Base-by-base conservation (phyloP, 2,329 filamentous ascomycete species). In the Verticillium dahliae region DNA sequence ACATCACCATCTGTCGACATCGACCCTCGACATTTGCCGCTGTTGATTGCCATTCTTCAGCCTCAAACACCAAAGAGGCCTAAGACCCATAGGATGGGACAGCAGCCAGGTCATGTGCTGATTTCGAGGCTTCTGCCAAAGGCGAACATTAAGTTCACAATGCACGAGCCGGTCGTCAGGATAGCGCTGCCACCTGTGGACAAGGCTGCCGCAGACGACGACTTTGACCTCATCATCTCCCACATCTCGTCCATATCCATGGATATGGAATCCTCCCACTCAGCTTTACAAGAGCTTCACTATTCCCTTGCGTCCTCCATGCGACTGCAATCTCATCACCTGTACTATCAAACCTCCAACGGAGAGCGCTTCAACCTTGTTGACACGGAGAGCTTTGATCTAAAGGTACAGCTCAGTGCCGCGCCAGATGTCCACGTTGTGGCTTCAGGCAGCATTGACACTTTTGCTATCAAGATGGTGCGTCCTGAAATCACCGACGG, bases 221-320 rank as follows among this genome's bases (percentile, higher is more conserved):
- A 98, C 66, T 98, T 95, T 67, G 95, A 99, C 71, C 82, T 99
- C 35, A 90, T 99, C 55, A 97, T 99, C 57, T 97, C 92, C 1
- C 95, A 92, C 2, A 91, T 97, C 11, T 98, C 96, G 0, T 97
- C 94, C 0, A 86, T 98, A 41, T 96, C 94, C 0, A 78, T 98
- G 27, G 95, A 99, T 69, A 83, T 96, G 57, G 95, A 99, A 71
- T 97, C 95, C 0, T 97, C 92, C n/a, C 95, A 99, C 75, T 95
- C 92, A 3, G 81, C 89, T 0, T 85, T 91, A 39, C 90, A 90
- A 62, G 90, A 96, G 38, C 78, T 92, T 3, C 90, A 97, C 71
- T 99, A 99, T 74, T 91, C 90, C 5, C 78, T 99, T 1, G 87
- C 87, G 14, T 92, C 92, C 0, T 90, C 90, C 3, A 87, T 96